Conservation (phyloP, 2,329 filamentous ascomycete genomes). For the Scedosporium apiospermum region DNA sequence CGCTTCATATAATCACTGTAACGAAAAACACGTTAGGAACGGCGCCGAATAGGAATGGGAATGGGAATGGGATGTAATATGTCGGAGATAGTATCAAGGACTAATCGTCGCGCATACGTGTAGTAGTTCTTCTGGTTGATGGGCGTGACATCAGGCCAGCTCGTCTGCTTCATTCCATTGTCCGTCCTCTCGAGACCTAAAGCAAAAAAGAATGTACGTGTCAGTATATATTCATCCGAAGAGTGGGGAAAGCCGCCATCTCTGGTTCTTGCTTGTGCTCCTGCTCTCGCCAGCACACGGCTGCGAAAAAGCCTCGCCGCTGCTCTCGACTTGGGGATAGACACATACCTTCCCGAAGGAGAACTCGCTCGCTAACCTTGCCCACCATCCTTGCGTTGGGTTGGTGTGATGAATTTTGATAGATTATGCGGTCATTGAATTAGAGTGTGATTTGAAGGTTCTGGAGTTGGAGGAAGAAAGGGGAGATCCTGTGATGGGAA, state of each 20-base stretch:
- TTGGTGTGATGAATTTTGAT: background rate
- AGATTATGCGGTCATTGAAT: slow-evolving; percentile 2
- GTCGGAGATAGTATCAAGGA: background rate
- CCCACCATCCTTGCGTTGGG: slow-evolving; percentile 40
- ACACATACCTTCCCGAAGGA: slow-evolving; percentile 49
- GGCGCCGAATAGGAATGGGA: background rate
- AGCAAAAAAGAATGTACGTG: slow-evolving; percentile 5
- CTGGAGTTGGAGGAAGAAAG: background rate
- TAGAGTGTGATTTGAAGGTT: background rate
- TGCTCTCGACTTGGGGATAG: background rate
- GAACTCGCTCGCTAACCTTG: slow-evolving; percentile 56
- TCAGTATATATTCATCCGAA: slow-evolving; percentile 12
- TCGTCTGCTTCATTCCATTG: slow-evolving; percentile 94
- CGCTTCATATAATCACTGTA: slow-evolving; percentile 91
- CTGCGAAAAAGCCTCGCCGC: background rate
- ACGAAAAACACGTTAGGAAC: slow-evolving; percentile 5
- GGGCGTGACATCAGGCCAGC: slow-evolving; percentile 82
- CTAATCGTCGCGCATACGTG: slow-evolving; percentile 49
- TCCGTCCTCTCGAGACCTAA: slow-evolving; percentile 89
- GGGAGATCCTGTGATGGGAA: background rate
- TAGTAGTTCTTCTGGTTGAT: slow-evolving; percentile 99
- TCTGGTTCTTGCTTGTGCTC: background rate
- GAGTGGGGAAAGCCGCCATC: background rate
- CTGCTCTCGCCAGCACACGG: background rate
- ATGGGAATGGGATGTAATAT: background rate